Base-by-base conservation (phyloP, 495 filamentous ascomycete species). In the Mytilinidion resinicola region DNA sequence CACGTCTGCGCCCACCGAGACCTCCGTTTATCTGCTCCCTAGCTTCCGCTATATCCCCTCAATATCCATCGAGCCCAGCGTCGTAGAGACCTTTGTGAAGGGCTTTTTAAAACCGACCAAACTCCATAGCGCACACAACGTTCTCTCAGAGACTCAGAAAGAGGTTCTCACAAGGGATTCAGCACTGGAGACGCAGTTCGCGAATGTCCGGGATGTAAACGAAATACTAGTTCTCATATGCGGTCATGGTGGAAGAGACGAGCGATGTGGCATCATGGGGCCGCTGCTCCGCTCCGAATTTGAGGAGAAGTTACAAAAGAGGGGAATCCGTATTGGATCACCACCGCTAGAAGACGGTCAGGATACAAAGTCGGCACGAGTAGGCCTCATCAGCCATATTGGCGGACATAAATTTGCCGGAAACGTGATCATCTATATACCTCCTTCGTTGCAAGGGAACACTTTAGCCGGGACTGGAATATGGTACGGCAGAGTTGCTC, bases 401-500 rank as follows among this genome's bases (percentile, higher is more conserved):
- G 89, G 90, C 0, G 92, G 46, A 0, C 46, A 49, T 49, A 49
- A 49, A 33, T 96, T 86, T 66, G 92, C 92, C 0, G 92, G 92
- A 3, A 97, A 97, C 74, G 84, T 96, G 12, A 90, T 96, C 49
- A 73, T 96, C 0, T 97, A 96, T 69, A 73, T 96, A 3, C 92
- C 92, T 3, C 85, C 84, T 4, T 56, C 59, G 0, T 51, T 76
- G 1, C 59, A 71, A 51, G 46, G 41, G n/a, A 77, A 82, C 70
- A 77, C 82, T 17, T 71, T 95, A 57, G 86, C 84, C 1, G 91
- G 91, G 0, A 83, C 82, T 66, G 91, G 92, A 0, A 85, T 96
- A 35, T 96, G 92, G 92, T 97, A 96, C 74, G 92, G 91, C 1
- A 75, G 92, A 46, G 85, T 96, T 20, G 87, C 89, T 67, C 90